Evolutionary conservation across 2,329 filamentous ascomycete species (phyloP).

Genomic region (Neonectria neomacrospora): DNA sequence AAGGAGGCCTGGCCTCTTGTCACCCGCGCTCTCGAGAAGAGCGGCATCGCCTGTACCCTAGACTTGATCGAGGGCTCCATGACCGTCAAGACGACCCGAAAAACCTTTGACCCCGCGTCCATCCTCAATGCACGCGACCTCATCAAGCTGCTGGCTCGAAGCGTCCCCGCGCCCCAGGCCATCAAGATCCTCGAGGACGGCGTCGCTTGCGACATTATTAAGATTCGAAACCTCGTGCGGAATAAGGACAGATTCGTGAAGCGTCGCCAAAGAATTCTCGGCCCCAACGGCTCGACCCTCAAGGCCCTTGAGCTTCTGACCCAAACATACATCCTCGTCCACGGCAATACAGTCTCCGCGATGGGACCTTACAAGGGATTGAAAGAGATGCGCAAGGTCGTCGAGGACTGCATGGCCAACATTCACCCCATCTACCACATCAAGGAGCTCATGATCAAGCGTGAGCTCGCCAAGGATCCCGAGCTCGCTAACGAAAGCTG

Average conservation of each 20-base stretch:
- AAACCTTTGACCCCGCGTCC: conserved; percentile 90
- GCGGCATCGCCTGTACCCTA: conserved; percentile 88
- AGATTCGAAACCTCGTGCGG: conserved; percentile 87
- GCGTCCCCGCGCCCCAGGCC: conserved; percentile 92
- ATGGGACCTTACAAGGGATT: conserved; percentile 95
- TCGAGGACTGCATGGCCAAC: conserved; percentile 97
- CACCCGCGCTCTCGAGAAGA: conserved; percentile 86
- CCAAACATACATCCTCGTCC: conserved; percentile 90
- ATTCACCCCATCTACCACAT: conserved; percentile 91
- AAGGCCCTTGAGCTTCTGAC: conserved; percentile 95
- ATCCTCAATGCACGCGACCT: conserved; percentile 95
- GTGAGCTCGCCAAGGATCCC: conserved; percentile 89
- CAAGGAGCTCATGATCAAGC: conserved; percentile 88
- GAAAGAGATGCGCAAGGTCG: conserved; percentile 88
- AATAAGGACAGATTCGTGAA: conserved; percentile 98
- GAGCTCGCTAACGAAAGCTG: conserved; percentile 88
- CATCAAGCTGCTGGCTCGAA: conserved; percentile 90
- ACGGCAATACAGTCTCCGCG: conserved; percentile 92
- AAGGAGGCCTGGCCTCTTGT: conserved; percentile 94
- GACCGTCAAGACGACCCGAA: conserved; percentile 94
- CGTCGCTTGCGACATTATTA: conserved; percentile 93
- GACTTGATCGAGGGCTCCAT: conserved; percentile 96
- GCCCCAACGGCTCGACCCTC: conserved; percentile 89
- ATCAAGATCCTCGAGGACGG: conserved; percentile 95
- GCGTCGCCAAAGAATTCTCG: conserved; percentile 89